Base-by-base conservation (phyloP, 148 eudicot species). In the Arbutus unedo region DNA sequence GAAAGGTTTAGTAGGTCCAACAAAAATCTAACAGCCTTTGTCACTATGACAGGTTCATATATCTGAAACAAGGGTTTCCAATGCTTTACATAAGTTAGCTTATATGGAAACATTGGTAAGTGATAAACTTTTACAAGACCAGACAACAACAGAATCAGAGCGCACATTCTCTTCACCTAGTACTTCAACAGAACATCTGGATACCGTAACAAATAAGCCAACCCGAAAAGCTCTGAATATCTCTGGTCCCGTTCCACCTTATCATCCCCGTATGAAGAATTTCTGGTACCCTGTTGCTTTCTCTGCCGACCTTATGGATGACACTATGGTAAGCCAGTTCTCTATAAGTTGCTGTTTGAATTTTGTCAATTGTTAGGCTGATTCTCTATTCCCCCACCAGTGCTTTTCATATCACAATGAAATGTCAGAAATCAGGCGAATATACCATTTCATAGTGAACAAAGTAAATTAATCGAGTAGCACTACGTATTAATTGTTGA, bases 241-340 rank as follows among this genome's bases (percentile, higher is more conserved):
- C 55, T 94, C 99, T 0, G 99, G 99, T 84, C 99, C 98, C 31
- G 93, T 96, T 44, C 91, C 87, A 84, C 80, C 94, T 82, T 96
- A 93, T 82, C 87, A 88, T 85, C 87, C 91, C 74, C 90, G 59
- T 74, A 83, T 96, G 87, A 94, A 92, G 88, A 94, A 96, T 81
- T 94, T 92, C 78, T 96, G 99, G 99, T 96, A 91, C 73, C 99
- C 99, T 10, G 90, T 96, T 79, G 99, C 99, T 83, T 96, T 96
- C 87, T 85, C 99, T 73, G 72, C 85, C 0, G 98, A 94, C 87
- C 82, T 96, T 71, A 94, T 93, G 87, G 93, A 92, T 82, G 98
- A 90, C 82, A 96, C 98, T 56, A 92, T 96, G 99, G 99, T 94
- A 85, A 70, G 88, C 47, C 62, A 70, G 66, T 57, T 77, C 66